Base-by-base conservation (phyloP, 148 eudicot genomes). In the Rhododendron molle region DNA sequence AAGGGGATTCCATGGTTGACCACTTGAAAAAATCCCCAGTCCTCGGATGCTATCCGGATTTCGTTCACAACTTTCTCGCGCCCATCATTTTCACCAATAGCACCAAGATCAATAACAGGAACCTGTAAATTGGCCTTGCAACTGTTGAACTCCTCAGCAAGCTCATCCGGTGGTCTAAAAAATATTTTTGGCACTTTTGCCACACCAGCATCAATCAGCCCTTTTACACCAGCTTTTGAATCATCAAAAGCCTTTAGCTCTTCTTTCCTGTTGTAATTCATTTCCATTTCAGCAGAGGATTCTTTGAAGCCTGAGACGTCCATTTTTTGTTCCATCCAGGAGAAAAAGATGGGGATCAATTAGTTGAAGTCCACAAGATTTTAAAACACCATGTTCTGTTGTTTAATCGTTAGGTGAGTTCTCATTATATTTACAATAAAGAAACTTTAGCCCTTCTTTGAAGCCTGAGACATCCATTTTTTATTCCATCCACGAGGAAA, bases 221-320 rank as follows among this genome's bases (percentile, higher is more conserved):
- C 85, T 38, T 92, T 92, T 4, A 92, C 93, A 20, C 93, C 93
- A 15, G 92, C 87, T 85, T 86, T 89, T 18, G 89, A 77, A 14
- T 85, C 91, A 50, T 92, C 92, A 36, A 92, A 92, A 5, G 91
- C 90, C 73, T 85, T 89, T 3, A 90, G 80, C 16, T 83, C 86
- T 30, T 71, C 58, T 5, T 65, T 52, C 13, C 89, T 86, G 69
- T 89, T 89, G 32, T 87, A 52, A 43, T 76, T 34, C 80, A 46
- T 18, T 77, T 34, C 65, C 43, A 38, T 54, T 60, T 81, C 81
- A 23, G 84, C 40, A 28, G 72, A 34, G 34, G 85, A 21, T 23
- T 69, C 86, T 78, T 65, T 69, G 36, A 30, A 69, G 38, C 34
- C 80, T n/a, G 74, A 71, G 83, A 56, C 15, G 9, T 78, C 60